These are phyloP conservation scores for Ilex asprella DNA, from an alignment of 257 asterid species.

Conservation along the genomic window DNA sequence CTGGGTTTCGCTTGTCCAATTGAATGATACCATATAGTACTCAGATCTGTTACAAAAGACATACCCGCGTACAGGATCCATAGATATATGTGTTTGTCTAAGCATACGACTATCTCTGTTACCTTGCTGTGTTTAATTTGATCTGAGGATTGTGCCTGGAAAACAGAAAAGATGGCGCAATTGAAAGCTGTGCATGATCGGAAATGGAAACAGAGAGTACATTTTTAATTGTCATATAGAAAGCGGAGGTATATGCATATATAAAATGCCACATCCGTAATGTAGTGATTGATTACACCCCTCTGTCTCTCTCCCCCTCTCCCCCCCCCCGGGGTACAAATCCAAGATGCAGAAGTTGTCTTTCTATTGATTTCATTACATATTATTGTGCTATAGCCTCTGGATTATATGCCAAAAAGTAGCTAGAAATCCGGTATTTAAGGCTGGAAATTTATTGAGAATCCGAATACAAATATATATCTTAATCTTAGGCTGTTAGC, in stretches of 20 bases:
- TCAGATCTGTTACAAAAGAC: not conserved
- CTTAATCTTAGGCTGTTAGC: too few species aligned
- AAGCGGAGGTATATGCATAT: not conserved
- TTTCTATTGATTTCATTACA: not conserved
- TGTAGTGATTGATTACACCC: too few species aligned
- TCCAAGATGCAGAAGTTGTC: too few species aligned
- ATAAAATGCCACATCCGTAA: not conserved
- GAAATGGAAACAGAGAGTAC: not conserved
- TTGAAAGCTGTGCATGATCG: slow-evolving; percentile 6
- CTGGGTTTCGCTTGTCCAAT: not conserved
- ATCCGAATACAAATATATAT: not conserved
- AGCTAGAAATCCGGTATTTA: not conserved
- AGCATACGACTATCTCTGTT: too few species aligned
- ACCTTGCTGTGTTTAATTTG: not conserved
- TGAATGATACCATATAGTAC: not conserved
- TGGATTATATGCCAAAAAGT: slow-evolving; percentile 6
- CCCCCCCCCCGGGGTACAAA: too few species aligned
- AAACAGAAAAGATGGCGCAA: not conserved
- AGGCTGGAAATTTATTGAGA: not conserved
- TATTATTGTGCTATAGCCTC: not conserved
- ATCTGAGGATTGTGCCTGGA: not conserved
- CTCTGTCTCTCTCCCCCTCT: too few species aligned
- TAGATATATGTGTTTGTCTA: not conserved
- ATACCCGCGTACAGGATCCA: not conserved
- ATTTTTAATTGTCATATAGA: not conserved